Conservation (phyloP, 176 grass and related monocot genomes). For the Oryza australiensis region DNA sequence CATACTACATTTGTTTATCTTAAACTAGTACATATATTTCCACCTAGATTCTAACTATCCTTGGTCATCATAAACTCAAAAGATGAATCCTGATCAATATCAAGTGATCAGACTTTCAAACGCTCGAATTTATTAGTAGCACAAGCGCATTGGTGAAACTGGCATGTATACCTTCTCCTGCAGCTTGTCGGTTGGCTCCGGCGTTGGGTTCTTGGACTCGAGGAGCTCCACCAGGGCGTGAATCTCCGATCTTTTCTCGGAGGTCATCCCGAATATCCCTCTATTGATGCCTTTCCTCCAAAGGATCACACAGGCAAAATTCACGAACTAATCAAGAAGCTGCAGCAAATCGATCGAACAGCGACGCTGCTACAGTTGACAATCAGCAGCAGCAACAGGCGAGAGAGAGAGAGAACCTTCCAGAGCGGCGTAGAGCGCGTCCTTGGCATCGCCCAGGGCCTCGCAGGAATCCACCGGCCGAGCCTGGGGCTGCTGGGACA, state of each 20-base stretch:
- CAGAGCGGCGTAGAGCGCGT: constrained; percentile 48
- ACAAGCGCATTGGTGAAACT: not conserved
- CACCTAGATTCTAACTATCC: not conserved
- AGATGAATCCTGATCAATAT: not conserved
- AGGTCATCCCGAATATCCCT: constrained; percentile 83
- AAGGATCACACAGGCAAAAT: not conserved
- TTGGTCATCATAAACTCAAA: not conserved
- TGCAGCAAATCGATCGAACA: not conserved
- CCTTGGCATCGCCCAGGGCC: constrained; percentile 44
- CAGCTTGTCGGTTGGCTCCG: constrained; percentile 59
- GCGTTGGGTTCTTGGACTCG: constrained; percentile 79
- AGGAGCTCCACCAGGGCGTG: constrained; percentile 65
- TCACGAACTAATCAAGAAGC: not conserved
- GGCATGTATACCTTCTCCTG: constrained; percentile 58
- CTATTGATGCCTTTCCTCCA: constrained; percentile 47
- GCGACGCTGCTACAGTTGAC: not conserved
- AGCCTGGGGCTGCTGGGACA: not conserved
- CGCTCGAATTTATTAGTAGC: not conserved
- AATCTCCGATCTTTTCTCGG: constrained; percentile 72
- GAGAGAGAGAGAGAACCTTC: constrained; percentile 20
- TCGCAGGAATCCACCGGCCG: not conserved
- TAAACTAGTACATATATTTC: not conserved
- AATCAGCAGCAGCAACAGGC: not conserved
- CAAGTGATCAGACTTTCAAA: not conserved
- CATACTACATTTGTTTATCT: not conserved